These are phyloP conservation scores for Trichoderma sp. DNA, from an alignment of 2,329 filamentous ascomycete species.

Conservation along the genomic window DNA sequence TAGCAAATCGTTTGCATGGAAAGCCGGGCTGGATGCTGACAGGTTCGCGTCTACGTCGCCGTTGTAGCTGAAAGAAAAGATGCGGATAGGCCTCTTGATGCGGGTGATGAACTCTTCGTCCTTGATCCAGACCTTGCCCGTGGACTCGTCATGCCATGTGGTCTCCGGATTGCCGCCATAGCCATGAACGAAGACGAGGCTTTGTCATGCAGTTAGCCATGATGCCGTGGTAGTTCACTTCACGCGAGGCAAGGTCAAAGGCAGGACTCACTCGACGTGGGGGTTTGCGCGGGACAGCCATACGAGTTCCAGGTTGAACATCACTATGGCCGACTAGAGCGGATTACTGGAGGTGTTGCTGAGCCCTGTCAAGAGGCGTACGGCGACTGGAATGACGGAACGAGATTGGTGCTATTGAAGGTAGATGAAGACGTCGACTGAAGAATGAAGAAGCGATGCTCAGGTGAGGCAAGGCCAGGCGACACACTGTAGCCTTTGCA, in stretches of 20 bases:
- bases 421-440: not conserved
- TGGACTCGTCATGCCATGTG: slow-evolving; percentile 34
- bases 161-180: slow-evolving; percentile 31
- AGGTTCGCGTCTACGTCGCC: slow-evolving; percentile 34
- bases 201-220: slow-evolving; percentile 32
- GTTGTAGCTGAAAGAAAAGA: slow-evolving; percentile 35
- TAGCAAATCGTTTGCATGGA: slow-evolving; percentile 35
- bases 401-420: not conserved
- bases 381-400: not conserved
- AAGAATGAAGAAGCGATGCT: not conserved
- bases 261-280: slow-evolving; percentile 26
- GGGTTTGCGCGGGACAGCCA: slow-evolving; percentile 23
- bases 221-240: not conserved
- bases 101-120: slow-evolving; percentile 33
- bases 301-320: slow-evolving; percentile 25
- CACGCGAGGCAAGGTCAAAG: not conserved
- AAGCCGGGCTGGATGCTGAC: slow-evolving; percentile 32
- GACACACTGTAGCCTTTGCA: slow-evolving; percentile 5
- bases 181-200: slow-evolving; percentile 35
- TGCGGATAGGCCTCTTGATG: slow-evolving; percentile 29
- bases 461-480: not conserved
- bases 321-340: not conserved
- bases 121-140: slow-evolving; percentile 35
- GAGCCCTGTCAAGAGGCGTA: too few species aligned
- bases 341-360: not conserved